phyloP scores from a whole-genome alignment of 352 stramenopile genomes.

The Globisporangium cystogenes region DNA sequence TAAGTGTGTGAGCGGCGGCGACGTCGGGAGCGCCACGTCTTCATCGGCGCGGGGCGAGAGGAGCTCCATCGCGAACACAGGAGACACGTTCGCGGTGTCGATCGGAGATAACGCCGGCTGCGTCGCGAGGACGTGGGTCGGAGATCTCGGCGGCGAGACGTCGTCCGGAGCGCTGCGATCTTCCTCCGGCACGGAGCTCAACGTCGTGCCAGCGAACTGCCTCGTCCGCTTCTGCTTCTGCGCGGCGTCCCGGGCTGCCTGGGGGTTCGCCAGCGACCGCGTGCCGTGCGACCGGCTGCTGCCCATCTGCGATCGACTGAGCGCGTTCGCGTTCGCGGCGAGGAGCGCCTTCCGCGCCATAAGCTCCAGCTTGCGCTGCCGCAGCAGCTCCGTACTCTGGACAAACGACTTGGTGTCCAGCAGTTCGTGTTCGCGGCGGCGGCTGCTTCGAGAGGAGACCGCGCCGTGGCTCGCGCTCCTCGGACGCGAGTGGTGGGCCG shows the following conservation, averaged over 20 bases:
- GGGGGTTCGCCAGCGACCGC: slow-evolving; percentile 5
- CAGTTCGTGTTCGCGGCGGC: slow-evolving; percentile 21
- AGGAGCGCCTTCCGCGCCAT: slow-evolving; percentile 8
- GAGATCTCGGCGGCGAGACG: not conserved
- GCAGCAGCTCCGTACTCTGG: slow-evolving; percentile 46
- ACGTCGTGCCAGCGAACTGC: slow-evolving; percentile 1
- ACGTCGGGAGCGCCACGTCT: slow-evolving; percentile 12
- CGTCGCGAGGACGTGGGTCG: not conserved
- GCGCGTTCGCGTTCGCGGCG: not conserved
- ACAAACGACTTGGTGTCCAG: slow-evolving; percentile 55
- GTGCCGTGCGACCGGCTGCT: not conserved
- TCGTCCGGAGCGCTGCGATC: not conserved
- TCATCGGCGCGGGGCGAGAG: slow-evolving; percentile 20
- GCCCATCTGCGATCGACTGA: not conserved
- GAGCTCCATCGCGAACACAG: slow-evolving; percentile 13
- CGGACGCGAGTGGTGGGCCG: slow-evolving; percentile 8
- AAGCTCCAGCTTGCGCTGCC: slow-evolving; percentile 23
- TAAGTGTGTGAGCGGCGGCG: slow-evolving; percentile 14
- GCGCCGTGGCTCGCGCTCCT: slow-evolving; percentile 36
- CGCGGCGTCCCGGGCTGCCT: not conserved
- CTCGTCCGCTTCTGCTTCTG: slow-evolving; percentile 10
- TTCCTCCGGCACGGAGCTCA: slow-evolving; percentile 10
- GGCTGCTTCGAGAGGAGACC: slow-evolving; percentile 17
- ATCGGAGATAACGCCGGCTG: slow-evolving; percentile 7
- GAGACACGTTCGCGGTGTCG: not conserved